Conservation (phyloP, 83 land plant species). For the Diphasiastrum complanatum region DNA sequence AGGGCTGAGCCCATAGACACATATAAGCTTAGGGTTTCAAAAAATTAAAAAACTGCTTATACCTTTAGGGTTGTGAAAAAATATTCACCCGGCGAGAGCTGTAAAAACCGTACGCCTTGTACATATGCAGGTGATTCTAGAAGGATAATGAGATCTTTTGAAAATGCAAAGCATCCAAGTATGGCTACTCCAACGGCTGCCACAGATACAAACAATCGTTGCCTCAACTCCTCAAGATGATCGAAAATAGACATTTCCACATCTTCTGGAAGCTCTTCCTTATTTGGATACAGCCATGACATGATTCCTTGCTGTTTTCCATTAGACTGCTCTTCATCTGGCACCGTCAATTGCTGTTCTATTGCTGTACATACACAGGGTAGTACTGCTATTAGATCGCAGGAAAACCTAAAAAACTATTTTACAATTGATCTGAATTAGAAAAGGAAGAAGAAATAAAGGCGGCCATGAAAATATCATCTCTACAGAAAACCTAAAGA, state of each 20-base stretch:
- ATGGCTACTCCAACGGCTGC: slow-evolving; percentile 92
- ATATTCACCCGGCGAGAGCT: slow-evolving; percentile 96
- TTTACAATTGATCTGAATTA: too few species aligned
- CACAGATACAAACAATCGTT: slow-evolving; percentile 79
- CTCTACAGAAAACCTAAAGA: too few species aligned
- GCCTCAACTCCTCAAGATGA: slow-evolving; percentile 88
- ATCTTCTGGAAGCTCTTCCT: slow-evolving; percentile 97
- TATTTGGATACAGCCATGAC: slow-evolving; percentile 78
- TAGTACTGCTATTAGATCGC: too few species aligned
- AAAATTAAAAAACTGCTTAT: background rate
- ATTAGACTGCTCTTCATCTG: slow-evolving; percentile 10
- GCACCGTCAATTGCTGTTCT: background rate
- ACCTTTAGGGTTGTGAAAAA: slow-evolving; percentile 98
- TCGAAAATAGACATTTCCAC: slow-evolving; percentile 93
- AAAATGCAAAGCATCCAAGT: slow-evolving; percentile 76
- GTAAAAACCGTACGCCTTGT: slow-evolving; percentile 89
- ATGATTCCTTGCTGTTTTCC: slow-evolving; percentile 35
- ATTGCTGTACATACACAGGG: background rate
- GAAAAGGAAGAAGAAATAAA: too few species aligned
- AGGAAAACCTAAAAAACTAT: too few species aligned
- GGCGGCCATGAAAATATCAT: too few species aligned
- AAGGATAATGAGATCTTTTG: slow-evolving; percentile 71
- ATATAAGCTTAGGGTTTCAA: background rate
- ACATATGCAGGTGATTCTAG: slow-evolving; percentile 86
- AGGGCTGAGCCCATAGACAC: too few species aligned